phyloP scores from a whole-genome alignment of 2,329 filamentous ascomycete genomes.

The Curvularia hawaiiensis region DNA sequence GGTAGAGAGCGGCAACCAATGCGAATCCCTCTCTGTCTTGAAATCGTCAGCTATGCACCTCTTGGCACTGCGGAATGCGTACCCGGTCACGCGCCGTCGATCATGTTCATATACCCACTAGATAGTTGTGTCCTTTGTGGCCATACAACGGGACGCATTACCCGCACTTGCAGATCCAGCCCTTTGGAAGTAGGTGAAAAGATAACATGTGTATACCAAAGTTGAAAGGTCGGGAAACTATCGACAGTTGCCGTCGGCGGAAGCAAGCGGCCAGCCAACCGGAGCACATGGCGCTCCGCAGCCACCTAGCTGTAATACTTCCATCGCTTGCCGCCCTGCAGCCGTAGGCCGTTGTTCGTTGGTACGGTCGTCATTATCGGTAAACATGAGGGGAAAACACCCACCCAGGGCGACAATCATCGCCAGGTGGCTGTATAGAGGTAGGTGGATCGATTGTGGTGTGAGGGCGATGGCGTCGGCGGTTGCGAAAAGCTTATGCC shows the following conservation, averaged over 20 bases:
- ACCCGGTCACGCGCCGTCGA: slow-evolving; percentile 5
- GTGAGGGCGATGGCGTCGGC: slow-evolving; percentile 20
- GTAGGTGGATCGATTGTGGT: slow-evolving; percentile 20
- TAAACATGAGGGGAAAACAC: slow-evolving; percentile 8
- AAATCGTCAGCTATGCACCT: slow-evolving; percentile 3
- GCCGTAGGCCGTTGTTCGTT: neutral
- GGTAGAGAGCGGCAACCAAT: neutral
- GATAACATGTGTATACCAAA: slow-evolving; percentile 1
- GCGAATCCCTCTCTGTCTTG: neutral
- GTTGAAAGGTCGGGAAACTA: slow-evolving; percentile 2
- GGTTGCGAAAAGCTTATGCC: slow-evolving; percentile 15
- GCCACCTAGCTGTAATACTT: neutral
- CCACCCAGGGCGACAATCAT: slow-evolving; percentile 12
- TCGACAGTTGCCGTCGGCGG: slow-evolving; percentile 7
- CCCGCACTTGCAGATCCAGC: slow-evolving; percentile 1
- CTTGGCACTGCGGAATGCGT: neutral
- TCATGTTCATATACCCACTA: slow-evolving; percentile 17
- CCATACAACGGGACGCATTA: neutral
- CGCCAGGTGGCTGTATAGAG: slow-evolving; percentile 5
- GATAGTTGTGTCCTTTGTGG: slow-evolving; percentile 9
- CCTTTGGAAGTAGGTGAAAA: neutral
- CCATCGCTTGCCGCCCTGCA: slow-evolving; percentile 1
- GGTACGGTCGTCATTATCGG: slow-evolving; percentile 12
- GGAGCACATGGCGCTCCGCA: slow-evolving; percentile 22
- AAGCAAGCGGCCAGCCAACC: slow-evolving; percentile 20